Conservation (phyloP, 495 filamentous ascomycete species). For the Astrothelium subdiscretum region DNA sequence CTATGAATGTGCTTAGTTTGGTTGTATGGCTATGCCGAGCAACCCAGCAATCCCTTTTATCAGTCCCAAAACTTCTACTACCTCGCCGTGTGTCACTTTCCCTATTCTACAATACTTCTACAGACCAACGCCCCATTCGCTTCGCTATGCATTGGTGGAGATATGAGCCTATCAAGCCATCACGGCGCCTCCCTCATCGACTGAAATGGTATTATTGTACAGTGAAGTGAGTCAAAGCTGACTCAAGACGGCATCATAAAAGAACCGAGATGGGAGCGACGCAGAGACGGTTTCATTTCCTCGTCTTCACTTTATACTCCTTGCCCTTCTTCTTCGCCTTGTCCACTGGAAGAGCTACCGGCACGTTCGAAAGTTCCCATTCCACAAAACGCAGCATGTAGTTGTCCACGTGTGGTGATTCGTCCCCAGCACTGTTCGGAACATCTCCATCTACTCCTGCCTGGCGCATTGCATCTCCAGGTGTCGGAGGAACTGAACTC, state of each 20-base stretch:
- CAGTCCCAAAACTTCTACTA: not conserved
- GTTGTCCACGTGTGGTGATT: conserved; percentile 53
- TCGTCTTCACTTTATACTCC: conserved; percentile 28
- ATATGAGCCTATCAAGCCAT: not conserved
- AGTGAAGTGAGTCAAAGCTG: not conserved
- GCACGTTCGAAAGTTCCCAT: conserved; percentile 63
- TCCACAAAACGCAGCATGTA: conserved; percentile 75
- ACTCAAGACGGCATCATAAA: not conserved
- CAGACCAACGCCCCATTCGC: not conserved
- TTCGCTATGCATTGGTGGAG: conserved; percentile 1
- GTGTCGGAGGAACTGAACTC: conserved; percentile 18
- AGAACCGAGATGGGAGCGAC: not conserved
- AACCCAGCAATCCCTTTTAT: too few relatives aligned
- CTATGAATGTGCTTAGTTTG: too few relatives aligned
- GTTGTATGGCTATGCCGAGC: too few relatives aligned
- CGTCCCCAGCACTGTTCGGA: conserved; percentile 7
- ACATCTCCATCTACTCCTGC: conserved; percentile 35
- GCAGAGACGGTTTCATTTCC: conserved; percentile 9
- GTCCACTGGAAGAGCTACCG: conserved; percentile 65
- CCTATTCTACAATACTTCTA: not conserved
- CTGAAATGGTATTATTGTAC: not conserved
- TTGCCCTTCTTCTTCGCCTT: conserved; percentile 67
- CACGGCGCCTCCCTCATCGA: not conserved
- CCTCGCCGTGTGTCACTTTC: not conserved
- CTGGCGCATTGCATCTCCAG: conserved; percentile 15